These are phyloP conservation scores for barrel medic (Medicago truncatula) DNA, from an alignment of 306 rosid genomes.

Conservation along the genomic window DNA sequence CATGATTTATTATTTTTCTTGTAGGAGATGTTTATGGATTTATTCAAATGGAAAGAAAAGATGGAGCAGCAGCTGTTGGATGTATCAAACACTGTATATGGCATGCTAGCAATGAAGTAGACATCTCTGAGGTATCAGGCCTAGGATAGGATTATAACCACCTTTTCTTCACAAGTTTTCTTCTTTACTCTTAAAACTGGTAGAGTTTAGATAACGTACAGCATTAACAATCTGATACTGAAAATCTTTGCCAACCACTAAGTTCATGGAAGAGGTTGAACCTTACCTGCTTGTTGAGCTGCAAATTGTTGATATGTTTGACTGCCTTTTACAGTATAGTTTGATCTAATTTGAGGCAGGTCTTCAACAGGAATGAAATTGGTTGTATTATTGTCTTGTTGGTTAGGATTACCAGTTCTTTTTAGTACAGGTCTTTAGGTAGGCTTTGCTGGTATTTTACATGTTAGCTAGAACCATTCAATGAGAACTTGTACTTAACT, in stretches of 20 bases:
- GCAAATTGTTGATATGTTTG: constrained; percentile 50
- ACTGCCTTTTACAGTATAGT: constrained; percentile 42
- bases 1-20: constrained; percentile 15
- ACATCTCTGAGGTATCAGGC: constrained; percentile 39
- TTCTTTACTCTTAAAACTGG: constrained; percentile 42
- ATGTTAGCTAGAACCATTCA: constrained; percentile 5
- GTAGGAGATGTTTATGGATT: constrained; percentile 82
- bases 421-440: constrained; percentile 40
- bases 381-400: constrained; percentile 32
- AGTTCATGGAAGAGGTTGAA: constrained; percentile 42
- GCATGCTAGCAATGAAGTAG: constrained; percentile 59
- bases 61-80: constrained; percentile 75
- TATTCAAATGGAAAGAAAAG: constrained; percentile 78
- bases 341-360: constrained; percentile 37
- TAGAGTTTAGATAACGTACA: constrained; percentile 64
- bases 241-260: constrained; percentile 39
- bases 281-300: constrained; percentile 47
- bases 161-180: constrained; percentile 34
- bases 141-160: constrained; percentile 51
- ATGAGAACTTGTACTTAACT: constrained; percentile 41
- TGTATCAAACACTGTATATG: constrained; percentile 61
- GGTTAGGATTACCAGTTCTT: constrained; percentile 38
- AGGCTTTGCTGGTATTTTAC: constrained; percentile 36
- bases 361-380: constrained; percentile 29
- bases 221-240: constrained; percentile 47